phyloP scores from a whole-genome alignment of 805 yeast genomes.

The Nakazawaea sp. region DNA sequence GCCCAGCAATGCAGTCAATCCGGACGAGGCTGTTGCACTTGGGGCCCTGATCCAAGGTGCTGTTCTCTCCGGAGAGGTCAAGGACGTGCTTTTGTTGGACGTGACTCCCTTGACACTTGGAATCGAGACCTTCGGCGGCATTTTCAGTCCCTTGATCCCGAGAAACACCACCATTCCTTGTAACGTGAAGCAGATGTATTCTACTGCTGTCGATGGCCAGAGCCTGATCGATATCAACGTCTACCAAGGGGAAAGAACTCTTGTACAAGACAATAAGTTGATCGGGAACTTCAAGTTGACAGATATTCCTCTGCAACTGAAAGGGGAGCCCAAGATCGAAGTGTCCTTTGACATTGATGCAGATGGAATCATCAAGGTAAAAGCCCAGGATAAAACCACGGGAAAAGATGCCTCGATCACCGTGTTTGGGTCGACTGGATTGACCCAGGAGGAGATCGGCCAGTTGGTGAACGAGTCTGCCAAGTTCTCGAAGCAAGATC shows the following conservation, averaged over 20 bases:
- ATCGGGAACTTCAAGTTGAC: constrained; percentile 90
- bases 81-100: constrained; percentile 84
- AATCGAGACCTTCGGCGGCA: constrained; percentile 96
- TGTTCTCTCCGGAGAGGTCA: constrained; percentile 89
- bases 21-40: constrained; percentile 90
- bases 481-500: constrained; percentile 81
- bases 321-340: constrained; percentile 86
- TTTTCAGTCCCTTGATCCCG: constrained; percentile 80
- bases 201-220: constrained; percentile 94
- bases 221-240: constrained; percentile 93
- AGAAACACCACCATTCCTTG: constrained; percentile 94
- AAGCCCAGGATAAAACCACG: constrained; percentile 89
- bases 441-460: constrained; percentile 85
- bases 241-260: constrained; percentile 96
- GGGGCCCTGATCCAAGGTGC: constrained; percentile 99
- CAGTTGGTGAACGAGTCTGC: constrained; percentile 89
- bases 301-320: constrained; percentile 87
- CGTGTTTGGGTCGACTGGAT: constrained; percentile 93
- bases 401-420: constrained; percentile 93
- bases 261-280: constrained; percentile 90
- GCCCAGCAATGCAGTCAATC: constrained; percentile 90
- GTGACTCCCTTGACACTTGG: constrained; percentile 87
- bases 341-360: constrained; percentile 94
- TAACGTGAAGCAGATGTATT: constrained; percentile 86
- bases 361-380: constrained; percentile 93